phyloP scores from a whole-genome alignment of 1,284 basidiomycete genomes.

The Leccinum ponderosum region DNA sequence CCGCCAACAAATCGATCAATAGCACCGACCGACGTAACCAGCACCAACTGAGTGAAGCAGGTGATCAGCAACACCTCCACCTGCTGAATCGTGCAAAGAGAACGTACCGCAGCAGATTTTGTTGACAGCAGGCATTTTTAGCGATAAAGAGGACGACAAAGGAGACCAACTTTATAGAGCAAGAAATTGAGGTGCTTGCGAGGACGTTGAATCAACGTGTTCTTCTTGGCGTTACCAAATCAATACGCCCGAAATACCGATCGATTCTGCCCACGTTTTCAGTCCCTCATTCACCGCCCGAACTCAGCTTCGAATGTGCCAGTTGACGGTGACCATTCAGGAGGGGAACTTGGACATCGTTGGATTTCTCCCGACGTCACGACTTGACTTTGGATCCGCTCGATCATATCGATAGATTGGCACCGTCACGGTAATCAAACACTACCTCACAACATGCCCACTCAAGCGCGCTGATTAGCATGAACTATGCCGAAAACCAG shows the following conservation, averaged over 20 bases:
- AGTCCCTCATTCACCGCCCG: not conserved
- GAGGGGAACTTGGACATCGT: not conserved
- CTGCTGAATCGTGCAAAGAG: not conserved
- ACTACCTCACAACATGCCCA: not conserved
- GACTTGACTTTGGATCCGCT: not conserved
- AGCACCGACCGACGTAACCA: constrained; percentile 86
- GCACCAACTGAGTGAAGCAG: constrained; percentile 71
- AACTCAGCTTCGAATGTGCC: not conserved
- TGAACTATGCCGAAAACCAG: not conserved
- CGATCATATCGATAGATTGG: not conserved
- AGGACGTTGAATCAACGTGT: not conserved
- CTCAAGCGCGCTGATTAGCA: not conserved
- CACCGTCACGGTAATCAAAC: not conserved
- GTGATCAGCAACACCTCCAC: constrained; percentile 7
- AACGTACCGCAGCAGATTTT: constrained; percentile 91
- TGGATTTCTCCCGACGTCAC: not conserved
- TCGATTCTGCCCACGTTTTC: not conserved
- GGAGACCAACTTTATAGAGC: not conserved
- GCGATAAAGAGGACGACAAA: not conserved
- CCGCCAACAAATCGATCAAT: not conserved
- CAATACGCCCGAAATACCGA: not conserved
- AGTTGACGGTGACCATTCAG: not conserved
- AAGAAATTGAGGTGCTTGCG: not conserved
- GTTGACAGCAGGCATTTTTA: constrained; percentile 42
- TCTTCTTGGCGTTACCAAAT: not conserved